Conservation (phyloP, 163 green algal genomes). For the Trebouxiophyceae sp. region DNA sequence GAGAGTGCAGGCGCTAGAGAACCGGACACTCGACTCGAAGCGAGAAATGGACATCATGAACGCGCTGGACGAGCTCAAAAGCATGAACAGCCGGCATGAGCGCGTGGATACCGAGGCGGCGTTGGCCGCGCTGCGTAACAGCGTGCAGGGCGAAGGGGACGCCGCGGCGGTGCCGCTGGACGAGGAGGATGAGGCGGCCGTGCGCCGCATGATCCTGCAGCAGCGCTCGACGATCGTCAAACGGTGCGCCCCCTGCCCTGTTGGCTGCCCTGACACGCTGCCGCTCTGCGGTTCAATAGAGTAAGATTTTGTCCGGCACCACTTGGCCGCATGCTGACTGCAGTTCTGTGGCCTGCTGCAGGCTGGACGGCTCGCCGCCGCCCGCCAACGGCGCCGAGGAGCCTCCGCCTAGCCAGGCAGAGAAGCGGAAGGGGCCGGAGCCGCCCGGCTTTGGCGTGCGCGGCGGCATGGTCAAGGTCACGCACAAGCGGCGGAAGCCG, state of each 20-base stretch:
- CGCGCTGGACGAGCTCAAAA: conserved; percentile 89
- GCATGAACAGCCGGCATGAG: conserved; percentile 28
- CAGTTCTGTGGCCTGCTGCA: not conserved
- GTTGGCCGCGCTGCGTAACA: conserved; percentile 52
- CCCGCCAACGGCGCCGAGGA: not conserved
- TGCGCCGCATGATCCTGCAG: conserved; percentile 9
- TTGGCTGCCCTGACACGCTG: no score
- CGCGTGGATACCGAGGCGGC: conserved; percentile 56
- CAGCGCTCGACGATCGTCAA: not conserved
- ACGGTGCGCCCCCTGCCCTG: not conserved
- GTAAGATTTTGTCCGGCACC: not conserved
- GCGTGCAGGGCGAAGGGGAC: not conserved
- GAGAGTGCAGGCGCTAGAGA: conserved; percentile 71
- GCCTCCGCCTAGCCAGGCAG: not conserved
- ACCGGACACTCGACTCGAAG: conserved; percentile 86
- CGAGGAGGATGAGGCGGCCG: not conserved
- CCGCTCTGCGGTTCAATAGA: no score
- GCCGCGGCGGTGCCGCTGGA: not conserved
- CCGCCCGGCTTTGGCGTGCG: not conserved
- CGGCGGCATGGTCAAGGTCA: not conserved
- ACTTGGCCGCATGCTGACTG: not conserved
- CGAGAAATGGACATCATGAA: conserved; percentile 96
- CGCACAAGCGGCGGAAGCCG: not conserved
- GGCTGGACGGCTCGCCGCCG: not conserved
- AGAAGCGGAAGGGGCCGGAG: not conserved